Base-by-base conservation (phyloP, 441 rosid species). In the Eruca vesicaria region DNA sequence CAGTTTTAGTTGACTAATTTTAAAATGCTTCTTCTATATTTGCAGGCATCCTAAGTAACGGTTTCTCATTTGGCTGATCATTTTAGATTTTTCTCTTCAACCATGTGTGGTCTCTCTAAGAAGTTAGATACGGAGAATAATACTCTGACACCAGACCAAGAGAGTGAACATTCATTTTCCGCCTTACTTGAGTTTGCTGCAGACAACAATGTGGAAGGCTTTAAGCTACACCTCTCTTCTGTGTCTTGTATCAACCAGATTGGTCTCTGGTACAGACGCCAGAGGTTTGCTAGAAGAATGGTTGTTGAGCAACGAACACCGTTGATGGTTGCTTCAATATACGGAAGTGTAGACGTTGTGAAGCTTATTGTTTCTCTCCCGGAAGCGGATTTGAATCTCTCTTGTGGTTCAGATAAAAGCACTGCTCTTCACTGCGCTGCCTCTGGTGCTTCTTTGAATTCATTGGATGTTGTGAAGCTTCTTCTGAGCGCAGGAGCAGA, bases 361-460 rank as follows among this genome's bases (percentile, higher is more conserved):
- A 85, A 85, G 73, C 66, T 87, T 19, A 82, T 89, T 66, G 79
- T 86, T 53, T 76, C 86, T n/a, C 66, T 75, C 6, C 66, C 82
- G 0, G 84, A 83, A 56, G 74, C 48, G 0, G 77, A 75, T 64
- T 53, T 79, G 73, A 79, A 79, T 71, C 36, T 81, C 12, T 61
- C 82, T 2, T 87, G 91, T 33, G 97, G 87, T 45, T 28, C 32
- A 6, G 97, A 87, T 41, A 85, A 83, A 78, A 84, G 86, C 36
- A 90, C 96, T 32, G 89, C 97, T 9, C 94, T 92, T 69, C 96
- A 92, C 33, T 90, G 91, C 69, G 92, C 92, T 74, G 92, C 93
- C 60, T 86, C 96, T 43, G 89, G 96, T 75, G 94, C 89, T 66
- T 87, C 92, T 20, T 57, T 58, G 68, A 73, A 75, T 72, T 78